phyloP scores from a whole-genome alignment of 108 stramenopile genomes.

The Nitzschia inconspicua region DNA sequence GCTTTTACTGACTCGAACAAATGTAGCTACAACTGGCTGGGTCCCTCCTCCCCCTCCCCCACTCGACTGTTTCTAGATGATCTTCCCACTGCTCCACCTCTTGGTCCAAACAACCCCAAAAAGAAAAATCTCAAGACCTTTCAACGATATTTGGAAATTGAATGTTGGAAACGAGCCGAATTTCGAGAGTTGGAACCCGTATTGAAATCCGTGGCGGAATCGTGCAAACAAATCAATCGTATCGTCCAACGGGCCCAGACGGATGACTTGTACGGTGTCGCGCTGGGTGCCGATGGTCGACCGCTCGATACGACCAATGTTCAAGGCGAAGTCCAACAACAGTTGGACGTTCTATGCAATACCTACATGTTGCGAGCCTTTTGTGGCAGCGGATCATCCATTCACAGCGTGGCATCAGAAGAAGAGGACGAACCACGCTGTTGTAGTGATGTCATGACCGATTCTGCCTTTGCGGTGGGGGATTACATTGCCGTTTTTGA shows the following conservation, averaged over 20 bases:
- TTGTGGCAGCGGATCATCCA: slow-evolving; percentile 63
- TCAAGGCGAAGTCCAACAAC: slow-evolving; percentile 88
- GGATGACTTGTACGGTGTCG: slow-evolving; percentile 89
- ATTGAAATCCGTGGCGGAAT: slow-evolving; percentile 69
- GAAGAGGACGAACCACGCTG: slow-evolving; percentile 78
- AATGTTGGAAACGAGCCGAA: slow-evolving; percentile 74
- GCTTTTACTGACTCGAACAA: too few species aligned
- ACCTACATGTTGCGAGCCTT: slow-evolving; percentile 79
- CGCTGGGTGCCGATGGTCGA: slow-evolving; percentile 45
- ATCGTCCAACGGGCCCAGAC: slow-evolving; percentile 88
- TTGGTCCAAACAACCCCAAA: too few species aligned
- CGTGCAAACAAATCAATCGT: slow-evolving; percentile 87
- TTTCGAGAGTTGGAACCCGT: slow-evolving; percentile 75
- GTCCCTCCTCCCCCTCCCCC: too few species aligned
- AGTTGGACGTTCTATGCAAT: slow-evolving; percentile 90
- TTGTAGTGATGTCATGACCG: slow-evolving; percentile 78
- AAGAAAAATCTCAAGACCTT: slow-evolving; percentile 84
- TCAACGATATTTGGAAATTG: slow-evolving; percentile 80
- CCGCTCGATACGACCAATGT: slow-evolving; percentile 70
- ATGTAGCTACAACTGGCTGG: too few species aligned
- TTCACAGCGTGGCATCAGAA: slow-evolving; percentile 79
- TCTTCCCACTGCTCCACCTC: too few species aligned
- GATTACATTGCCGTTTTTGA: slow-evolving; percentile 98
- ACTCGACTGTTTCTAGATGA: too few species aligned
- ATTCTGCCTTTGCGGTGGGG: slow-evolving; percentile 65